These are phyloP conservation scores for Ochromonas danica DNA, from an alignment of 108 stramenopile species.

Conservation along the genomic window DNA sequence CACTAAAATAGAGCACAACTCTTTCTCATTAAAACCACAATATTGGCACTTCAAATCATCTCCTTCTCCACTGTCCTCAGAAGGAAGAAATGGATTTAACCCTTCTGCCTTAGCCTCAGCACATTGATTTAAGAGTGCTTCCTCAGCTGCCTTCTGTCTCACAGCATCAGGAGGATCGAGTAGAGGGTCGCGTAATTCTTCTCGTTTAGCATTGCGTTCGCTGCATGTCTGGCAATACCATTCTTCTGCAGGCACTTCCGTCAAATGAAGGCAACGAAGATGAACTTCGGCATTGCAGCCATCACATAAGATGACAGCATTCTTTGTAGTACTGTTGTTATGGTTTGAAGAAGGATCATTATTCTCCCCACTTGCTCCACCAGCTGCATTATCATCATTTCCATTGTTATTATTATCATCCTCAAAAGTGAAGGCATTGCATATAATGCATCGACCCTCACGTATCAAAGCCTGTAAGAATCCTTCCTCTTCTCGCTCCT, in stretches of 20 bases:
- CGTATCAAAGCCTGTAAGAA: neutral
- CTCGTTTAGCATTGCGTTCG: neutral
- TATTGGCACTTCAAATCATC: neutral
- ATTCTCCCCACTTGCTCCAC: neutral
- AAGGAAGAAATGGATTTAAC: neutral
- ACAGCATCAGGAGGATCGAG: neutral
- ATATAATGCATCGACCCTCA: slow-evolving; percentile 29
- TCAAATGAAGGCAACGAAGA: slow-evolving; percentile 3
- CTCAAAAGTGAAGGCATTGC: slow-evolving; percentile 21
- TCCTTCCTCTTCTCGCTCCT: neutral
- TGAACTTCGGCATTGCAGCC: slow-evolving; percentile 35
- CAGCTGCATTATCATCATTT: neutral
- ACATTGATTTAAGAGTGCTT: neutral
- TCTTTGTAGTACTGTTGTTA: neutral
- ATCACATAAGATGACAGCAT: slow-evolving; percentile 29
- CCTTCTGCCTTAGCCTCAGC: neutral
- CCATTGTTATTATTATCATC: neutral
- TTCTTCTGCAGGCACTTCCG: neutral
- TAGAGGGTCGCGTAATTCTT: neutral
- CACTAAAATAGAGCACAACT: slow-evolving; percentile 23
- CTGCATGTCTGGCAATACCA: slow-evolving; percentile 19
- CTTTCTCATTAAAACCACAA: slow-evolving; percentile 9
- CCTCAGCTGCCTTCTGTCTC: neutral
- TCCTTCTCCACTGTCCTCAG: neutral
- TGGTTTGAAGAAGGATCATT: neutral